These are phyloP conservation scores for Jackrogersella multiformis DNA, from an alignment of 495 filamentous ascomycete species.

Conservation along the genomic window DNA sequence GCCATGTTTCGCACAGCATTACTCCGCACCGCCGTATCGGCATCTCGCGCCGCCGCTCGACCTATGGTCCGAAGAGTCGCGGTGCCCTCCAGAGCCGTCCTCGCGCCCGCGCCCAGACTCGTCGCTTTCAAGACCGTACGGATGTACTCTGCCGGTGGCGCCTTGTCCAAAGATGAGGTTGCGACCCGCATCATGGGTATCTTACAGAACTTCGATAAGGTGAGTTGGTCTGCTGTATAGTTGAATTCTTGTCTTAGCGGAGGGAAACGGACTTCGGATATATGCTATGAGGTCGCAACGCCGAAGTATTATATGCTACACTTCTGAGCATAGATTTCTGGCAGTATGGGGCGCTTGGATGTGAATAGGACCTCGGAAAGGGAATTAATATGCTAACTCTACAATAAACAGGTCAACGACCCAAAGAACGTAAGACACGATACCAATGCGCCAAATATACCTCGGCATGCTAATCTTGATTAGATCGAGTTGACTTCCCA, in stretches of 20 bases:
- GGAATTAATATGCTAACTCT: conserved; percentile 38
- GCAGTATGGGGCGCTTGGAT: conserved; percentile 1
- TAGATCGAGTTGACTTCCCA: conserved; percentile 84
- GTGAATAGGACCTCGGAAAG: background rate
- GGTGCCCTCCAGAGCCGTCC: conserved; percentile 61
- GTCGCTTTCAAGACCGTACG: conserved; percentile 69
- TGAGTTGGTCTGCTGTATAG: conserved; percentile 54
- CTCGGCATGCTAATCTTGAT: conserved; percentile 34
- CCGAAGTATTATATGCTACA: background rate
- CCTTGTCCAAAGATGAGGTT: conserved; percentile 81
- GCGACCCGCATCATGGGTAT: conserved; percentile 93
- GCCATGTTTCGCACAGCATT: conserved; percentile 88
- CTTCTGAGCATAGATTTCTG: background rate
- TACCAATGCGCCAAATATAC: conserved; percentile 3
- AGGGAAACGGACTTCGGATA: background rate
- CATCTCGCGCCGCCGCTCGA: conserved; percentile 63
- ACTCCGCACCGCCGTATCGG: conserved; percentile 69
- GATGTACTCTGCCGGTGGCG: conserved; percentile 85
- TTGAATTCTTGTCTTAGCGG: conserved; percentile 2
- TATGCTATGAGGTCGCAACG: background rate
- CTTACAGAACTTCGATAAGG: conserved; percentile 96
- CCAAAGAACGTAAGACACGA: conserved; percentile 70
- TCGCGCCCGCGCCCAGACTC: conserved; percentile 61
- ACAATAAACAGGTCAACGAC: conserved; percentile 70
- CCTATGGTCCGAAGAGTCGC: conserved; percentile 65